Conservation (phyloP, 495 filamentous ascomycete species). For the Hypoxylon rickii region DNA sequence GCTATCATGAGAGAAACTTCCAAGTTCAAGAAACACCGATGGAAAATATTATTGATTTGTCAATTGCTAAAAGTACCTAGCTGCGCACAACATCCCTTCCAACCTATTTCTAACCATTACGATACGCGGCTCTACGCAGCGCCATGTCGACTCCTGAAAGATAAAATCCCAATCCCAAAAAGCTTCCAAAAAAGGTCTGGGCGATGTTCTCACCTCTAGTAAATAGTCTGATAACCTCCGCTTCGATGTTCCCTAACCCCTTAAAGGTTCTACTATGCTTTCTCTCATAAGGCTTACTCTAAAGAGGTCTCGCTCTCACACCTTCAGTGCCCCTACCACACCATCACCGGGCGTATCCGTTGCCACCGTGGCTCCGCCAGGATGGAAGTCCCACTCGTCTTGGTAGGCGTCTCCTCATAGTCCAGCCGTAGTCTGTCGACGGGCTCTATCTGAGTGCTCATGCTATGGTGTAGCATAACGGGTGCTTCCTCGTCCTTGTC, state of each 20-base stretch:
- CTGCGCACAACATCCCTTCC: conserved; percentile 2
- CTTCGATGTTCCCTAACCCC: not conserved
- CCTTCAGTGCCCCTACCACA: conserved; percentile 26
- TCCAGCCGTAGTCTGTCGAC: conserved; percentile 1
- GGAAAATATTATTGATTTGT: not conserved
- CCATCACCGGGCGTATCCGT: conserved; percentile 28
- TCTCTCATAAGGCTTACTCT: no score
- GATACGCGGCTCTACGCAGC: conserved; percentile 3
- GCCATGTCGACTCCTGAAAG: conserved; percentile 16
- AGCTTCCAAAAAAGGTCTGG: conserved; percentile 10
- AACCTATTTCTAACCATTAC: not conserved
- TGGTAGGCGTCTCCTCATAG: conserved; percentile 16
- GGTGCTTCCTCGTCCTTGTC: conserved; percentile 20
- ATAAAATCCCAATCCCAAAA: not conserved
- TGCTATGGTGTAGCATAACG: conserved; percentile 13
- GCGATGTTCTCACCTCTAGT: conserved; percentile 1
- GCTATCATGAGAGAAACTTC: no score
- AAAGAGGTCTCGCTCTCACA: not conserved
- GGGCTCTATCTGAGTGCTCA: not conserved
- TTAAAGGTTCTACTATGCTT: no score
- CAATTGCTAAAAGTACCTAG: not conserved
- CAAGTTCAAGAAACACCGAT: no score
- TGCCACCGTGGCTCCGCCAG: conserved; percentile 29
- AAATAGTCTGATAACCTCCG: conserved; percentile 21
- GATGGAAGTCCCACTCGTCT: conserved; percentile 11